Base-by-base conservation (phyloP, 2,329 filamentous ascomycete species). In the Chrysosporium keratinophilum region DNA sequence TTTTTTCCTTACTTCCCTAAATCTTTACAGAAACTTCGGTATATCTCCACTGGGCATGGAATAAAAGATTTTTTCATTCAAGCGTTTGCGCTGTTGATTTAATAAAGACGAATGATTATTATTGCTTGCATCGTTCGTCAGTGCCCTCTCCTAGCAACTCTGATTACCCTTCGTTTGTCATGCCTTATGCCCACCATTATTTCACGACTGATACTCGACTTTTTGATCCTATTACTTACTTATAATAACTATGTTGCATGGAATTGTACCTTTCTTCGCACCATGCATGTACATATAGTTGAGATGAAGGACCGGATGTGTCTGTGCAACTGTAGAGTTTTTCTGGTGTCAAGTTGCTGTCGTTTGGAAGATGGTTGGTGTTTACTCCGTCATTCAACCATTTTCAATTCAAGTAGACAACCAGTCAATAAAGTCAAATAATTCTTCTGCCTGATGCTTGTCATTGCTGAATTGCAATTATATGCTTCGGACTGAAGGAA, bases 291-390 rank as follows among this genome's bases (percentile, higher is more conserved):
- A 52, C 47, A 53, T 53, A 47, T 17, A 43, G 42, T 33, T 41
- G 41, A 53, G 50, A 54, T 28, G 44, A 54, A 54, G 52, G 50
- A 54, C 50, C 37, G 50, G 46, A 47, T 43, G 33, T 33, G 33
- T 40, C 19, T 40, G 47, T 37, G 10, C 15, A 35, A 44, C 23
- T 6, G 10, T 14, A 15, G 11, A 17, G 37, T 33, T 11, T 9
- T 41, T 15, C 33, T 42, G 9, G 7, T 28, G 14, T 45, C 6
- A 19, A 23, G 10, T 23, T 28, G 23, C 23, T 28, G 23, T 4
- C 7, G 23, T 3, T 7, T 28, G 3, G 23, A 7, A 7, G 23
- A 28, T 28, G 3, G 7, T 28, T 7, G 23, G 3, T 28, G 23
- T 28, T 7, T n/a, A n/a, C n/a, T n/a, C n/a, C n/a, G n/a, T 28